These are phyloP conservation scores for Boechera divaricarpa DNA, from an alignment of 345 rosid genomes.

Conservation along the genomic window DNA sequence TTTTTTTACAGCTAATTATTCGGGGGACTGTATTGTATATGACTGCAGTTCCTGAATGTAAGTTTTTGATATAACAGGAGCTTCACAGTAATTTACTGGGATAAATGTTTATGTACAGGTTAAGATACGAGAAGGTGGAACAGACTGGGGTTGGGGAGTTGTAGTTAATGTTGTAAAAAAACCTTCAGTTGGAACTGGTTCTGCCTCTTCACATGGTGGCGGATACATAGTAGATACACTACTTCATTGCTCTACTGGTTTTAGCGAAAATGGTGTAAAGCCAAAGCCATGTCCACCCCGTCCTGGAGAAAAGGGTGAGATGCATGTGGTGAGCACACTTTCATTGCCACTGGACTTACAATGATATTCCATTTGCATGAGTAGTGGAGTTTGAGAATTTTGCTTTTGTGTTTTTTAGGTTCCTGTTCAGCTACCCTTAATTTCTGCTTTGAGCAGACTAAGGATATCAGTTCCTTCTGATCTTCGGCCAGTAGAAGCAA, in stretches of 20 bases:
- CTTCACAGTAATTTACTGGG: constrained; percentile 31
- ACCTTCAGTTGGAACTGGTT: constrained; percentile 57
- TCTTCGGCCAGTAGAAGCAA: constrained; percentile 93
- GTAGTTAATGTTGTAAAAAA: constrained; percentile 92
- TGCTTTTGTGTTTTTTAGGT: constrained; percentile 58
- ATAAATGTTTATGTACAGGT: constrained; percentile 57
- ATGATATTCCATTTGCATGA: constrained; percentile 11
- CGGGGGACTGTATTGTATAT: constrained; percentile 7
- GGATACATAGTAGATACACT: constrained; percentile 90
- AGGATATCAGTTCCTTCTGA: constrained; percentile 84
- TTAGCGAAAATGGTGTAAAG: constrained; percentile 80
- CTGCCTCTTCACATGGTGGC: constrained; percentile 65
- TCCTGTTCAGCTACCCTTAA: constrained; percentile 89
- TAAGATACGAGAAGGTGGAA: constrained; percentile 93
- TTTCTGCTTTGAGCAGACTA: constrained; percentile 81
- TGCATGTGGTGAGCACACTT: constrained; percentile 90
- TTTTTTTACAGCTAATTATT: constrained; percentile 7
- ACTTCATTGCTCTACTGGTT: constrained; percentile 88
- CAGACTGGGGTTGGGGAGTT: constrained; percentile 99
- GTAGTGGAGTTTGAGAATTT: constrained; percentile 31
- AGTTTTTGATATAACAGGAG: constrained; percentile 6
- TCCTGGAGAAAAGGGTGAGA: constrained; percentile 96
- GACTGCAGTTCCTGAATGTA: constrained; percentile 21
- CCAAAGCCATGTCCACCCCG: constrained; percentile 94
- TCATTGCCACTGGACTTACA: background rate